Evolutionary conservation across 1,284 basidiomycete genomes (phyloP).

Genomic region (Cutaneotrichosporon dermatis): DNA sequence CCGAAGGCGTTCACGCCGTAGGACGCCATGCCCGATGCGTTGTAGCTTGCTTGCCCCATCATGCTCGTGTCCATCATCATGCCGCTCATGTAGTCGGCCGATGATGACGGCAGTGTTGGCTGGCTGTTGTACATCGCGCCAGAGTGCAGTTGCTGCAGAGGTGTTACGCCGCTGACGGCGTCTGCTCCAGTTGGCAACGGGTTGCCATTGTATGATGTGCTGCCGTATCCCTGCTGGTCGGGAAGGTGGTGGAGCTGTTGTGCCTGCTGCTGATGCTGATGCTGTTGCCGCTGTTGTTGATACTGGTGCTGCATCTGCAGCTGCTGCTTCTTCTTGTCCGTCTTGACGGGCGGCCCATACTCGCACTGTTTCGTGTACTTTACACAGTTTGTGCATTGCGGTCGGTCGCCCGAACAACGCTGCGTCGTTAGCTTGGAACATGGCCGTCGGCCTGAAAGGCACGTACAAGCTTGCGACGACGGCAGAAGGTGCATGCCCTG

Average conservation of each 20-base stretch:
- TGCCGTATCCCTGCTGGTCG: background rate
- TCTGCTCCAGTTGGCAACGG: background rate
- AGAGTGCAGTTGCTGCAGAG: background rate
- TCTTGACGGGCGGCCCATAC: constrained; percentile 25
- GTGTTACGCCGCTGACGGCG: background rate
- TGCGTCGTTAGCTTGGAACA: constrained; percentile 11
- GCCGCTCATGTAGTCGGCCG: background rate
- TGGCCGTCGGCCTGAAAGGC: background rate
- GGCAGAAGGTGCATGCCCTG: constrained; percentile 43
- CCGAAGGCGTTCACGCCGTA: background rate
- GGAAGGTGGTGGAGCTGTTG: background rate
- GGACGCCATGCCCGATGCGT: background rate
- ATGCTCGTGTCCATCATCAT: constrained; percentile 1
- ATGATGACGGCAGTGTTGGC: background rate
- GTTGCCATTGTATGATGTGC: background rate
- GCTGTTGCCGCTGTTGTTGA: background rate
- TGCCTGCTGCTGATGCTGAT: background rate
- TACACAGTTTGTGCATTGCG: constrained; percentile 35
- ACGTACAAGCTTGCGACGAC: constrained; percentile 38
- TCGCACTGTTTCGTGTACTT: constrained; percentile 41
- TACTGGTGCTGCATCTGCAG: background rate
- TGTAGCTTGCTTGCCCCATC: background rate
- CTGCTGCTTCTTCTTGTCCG: constrained; percentile 3
- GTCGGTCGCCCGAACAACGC: constrained; percentile 38
- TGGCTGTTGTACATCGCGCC: background rate